These are phyloP conservation scores for Globisporangium barbulae DNA, from an alignment of 352 stramenopile species.

Conservation along the genomic window DNA sequence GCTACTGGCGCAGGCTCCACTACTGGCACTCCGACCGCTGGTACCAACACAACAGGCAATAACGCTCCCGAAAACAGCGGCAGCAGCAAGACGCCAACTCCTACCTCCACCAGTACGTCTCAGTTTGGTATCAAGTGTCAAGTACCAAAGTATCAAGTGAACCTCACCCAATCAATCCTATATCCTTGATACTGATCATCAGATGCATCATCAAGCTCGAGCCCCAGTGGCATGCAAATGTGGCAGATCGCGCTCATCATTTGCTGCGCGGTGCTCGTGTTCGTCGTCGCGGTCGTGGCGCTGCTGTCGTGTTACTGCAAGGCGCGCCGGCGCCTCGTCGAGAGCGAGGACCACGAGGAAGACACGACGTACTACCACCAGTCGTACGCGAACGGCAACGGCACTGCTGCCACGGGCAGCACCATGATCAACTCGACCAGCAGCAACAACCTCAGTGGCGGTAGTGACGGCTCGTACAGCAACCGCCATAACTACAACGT, in stretches of 20 bases:
- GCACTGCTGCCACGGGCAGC: neutral
- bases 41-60: neutral
- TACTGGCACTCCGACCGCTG: neutral
- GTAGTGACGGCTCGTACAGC: neutral
- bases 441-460: constrained; percentile 7
- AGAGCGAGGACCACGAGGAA: constrained; percentile 42
- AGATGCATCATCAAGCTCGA: constrained; percentile 6
- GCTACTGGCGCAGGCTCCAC: constrained; percentile 11
- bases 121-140: neutral
- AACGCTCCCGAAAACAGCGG: neutral
- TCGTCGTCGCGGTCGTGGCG: constrained; percentile 43
- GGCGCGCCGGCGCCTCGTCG: constrained; percentile 39
- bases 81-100: constrained; percentile 3
- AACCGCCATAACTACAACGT: constrained; percentile 3
- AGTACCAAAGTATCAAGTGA: neutral
- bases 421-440: neutral
- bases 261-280: constrained; percentile 47
- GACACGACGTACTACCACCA: constrained; percentile 45
- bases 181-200: neutral
- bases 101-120: neutral
- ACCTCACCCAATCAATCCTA: neutral
- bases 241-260: constrained; percentile 64
- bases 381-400: constrained; percentile 16
- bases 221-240: constrained; percentile 30
- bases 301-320: constrained; percentile 62